Conservation (phyloP, 108 stramenopile species). For the Parietichytrium sp. region DNA sequence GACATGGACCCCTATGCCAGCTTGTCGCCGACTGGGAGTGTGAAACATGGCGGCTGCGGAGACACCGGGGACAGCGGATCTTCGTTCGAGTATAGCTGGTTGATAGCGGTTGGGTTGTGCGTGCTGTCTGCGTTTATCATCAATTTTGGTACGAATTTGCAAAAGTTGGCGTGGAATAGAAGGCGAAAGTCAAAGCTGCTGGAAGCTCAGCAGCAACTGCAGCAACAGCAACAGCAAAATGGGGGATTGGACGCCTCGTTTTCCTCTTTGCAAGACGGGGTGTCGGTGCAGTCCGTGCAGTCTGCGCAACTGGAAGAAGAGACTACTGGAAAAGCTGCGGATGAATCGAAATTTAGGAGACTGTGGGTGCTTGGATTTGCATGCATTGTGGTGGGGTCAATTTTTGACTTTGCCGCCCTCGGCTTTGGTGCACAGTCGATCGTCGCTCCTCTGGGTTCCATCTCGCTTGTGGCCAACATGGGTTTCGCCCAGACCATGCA, state of each 20-base stretch:
- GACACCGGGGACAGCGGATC: neutral
- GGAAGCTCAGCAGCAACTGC: too few relatives aligned
- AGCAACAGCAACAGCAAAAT: too few relatives aligned
- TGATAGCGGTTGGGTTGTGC: neutral
- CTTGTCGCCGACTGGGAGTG: too few relatives aligned
- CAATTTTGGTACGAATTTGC: constrained; percentile 29
- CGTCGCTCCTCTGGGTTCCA: constrained; percentile 11
- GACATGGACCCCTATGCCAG: too few relatives aligned
- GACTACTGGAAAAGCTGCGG: neutral
- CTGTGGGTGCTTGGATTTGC: constrained; percentile 26
- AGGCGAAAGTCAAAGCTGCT: too few relatives aligned
- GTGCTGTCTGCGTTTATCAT: constrained; percentile 17
- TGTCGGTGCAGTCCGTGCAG: too few relatives aligned
- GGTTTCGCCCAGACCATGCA: constrained; percentile 10
- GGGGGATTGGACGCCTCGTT: too few relatives aligned
- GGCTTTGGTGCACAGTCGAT: constrained; percentile 41
- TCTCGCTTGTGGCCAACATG: constrained; percentile 19
- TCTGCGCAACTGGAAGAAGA: too few relatives aligned
- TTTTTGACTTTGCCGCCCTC: constrained; percentile 39
- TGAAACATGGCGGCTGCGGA: too few relatives aligned
- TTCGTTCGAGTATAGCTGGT: constrained; percentile 25
- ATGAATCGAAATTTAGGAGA: neutral
- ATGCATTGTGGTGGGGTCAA: neutral
- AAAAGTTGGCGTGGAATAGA: constrained; percentile 27
- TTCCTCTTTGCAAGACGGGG: too few relatives aligned